Percentiles rank a stretch among this genome's conserved stretches.
Conservation (phyloP, 768 basidiomycete species). For the Hericium rajendrae region DNA sequence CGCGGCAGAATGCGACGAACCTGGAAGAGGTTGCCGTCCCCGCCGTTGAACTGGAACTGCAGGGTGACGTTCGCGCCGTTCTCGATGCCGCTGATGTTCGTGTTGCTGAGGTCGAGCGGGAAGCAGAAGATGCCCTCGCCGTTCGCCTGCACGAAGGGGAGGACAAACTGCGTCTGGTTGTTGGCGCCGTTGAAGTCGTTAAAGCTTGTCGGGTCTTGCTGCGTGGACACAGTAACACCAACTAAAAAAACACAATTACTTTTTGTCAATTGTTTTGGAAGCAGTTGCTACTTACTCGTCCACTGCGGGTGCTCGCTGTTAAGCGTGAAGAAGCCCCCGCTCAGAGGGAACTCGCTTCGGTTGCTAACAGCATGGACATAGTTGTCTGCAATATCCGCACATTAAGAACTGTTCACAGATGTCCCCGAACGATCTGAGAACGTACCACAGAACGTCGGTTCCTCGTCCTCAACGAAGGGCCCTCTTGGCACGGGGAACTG, state of each 20-base stretch:
- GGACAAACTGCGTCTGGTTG: constrained; percentile 25
- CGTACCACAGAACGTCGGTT: constrained; percentile 62
- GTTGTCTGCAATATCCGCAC: constrained; percentile 39
- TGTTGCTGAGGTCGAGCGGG: constrained; percentile 46
- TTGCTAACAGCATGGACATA: constrained; percentile 42
- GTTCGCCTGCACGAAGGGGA: constrained; percentile 38
- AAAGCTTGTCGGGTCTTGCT: constrained; percentile 52
- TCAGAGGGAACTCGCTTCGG: constrained; percentile 63
- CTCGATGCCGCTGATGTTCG: constrained; percentile 38
- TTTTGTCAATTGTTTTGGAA: background rate
- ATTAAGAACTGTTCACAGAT: background rate
- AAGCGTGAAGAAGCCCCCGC: constrained; percentile 47
- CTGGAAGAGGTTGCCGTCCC: constrained; percentile 67
- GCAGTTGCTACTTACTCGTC: constrained; percentile 33
- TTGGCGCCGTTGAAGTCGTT: constrained; percentile 45
- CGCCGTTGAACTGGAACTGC: constrained; percentile 57
- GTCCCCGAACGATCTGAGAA: background rate
- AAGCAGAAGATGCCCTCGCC: constrained; percentile 62
- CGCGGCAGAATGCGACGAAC: constrained; percentile 22
- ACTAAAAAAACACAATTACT: constrained; percentile 24
- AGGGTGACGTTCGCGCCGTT: constrained; percentile 70
- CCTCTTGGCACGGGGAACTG: constrained; percentile 71
- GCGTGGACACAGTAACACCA: constrained; percentile 45
- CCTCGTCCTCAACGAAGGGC: constrained; percentile 47
- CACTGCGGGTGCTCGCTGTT: constrained; percentile 59